These are phyloP conservation scores for Ophiostoma pallidulum DNA, from an alignment of 2,329 filamentous ascomycete genomes.

Conservation along the genomic window DNA sequence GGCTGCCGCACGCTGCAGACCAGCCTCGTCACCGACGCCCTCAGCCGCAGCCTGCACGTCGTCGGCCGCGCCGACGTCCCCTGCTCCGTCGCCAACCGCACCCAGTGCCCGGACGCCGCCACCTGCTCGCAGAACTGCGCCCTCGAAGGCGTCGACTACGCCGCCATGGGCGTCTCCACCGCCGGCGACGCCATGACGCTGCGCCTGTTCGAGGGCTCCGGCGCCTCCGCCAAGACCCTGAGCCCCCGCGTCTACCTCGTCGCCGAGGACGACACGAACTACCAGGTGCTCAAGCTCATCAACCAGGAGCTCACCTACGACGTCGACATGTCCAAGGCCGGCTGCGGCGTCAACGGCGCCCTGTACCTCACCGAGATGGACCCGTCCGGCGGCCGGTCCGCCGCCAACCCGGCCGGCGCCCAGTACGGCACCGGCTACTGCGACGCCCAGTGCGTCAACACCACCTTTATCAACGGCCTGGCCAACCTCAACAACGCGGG, in stretches of 20 bases:
- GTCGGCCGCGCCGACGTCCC: constrained; percentile 13
- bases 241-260: constrained; percentile 46
- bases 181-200: constrained; percentile 18
- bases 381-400: constrained; percentile 44
- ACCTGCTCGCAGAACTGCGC: constrained; percentile 41
- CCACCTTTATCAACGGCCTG: constrained; percentile 22
- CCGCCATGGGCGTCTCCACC: constrained; percentile 19
- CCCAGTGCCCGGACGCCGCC: constrained; percentile 31
- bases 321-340: constrained; percentile 53
- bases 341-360: constrained; percentile 55
- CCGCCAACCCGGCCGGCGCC: constrained; percentile 43
- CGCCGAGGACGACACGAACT: constrained; percentile 39
- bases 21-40: constrained; percentile 18
- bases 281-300: constrained; percentile 47
- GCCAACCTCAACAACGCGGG: constrained; percentile 31
- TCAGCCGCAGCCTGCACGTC: constrained; percentile 18
- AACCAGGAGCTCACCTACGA: constrained; percentile 54
- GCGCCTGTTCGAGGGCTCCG: constrained; percentile 18
- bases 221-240: constrained; percentile 13
- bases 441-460: constrained; percentile 41
- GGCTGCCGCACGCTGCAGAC: constrained; percentile 19
- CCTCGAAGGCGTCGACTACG: constrained; percentile 40
- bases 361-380: constrained; percentile 55
- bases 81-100: constrained; percentile 17
- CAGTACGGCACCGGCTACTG: constrained; percentile 50